Evolutionary conservation across 345 rosid species (phyloP), one percentile per base, ranked within the genome.

Genomic region (Euphorbia peplus): DNA sequence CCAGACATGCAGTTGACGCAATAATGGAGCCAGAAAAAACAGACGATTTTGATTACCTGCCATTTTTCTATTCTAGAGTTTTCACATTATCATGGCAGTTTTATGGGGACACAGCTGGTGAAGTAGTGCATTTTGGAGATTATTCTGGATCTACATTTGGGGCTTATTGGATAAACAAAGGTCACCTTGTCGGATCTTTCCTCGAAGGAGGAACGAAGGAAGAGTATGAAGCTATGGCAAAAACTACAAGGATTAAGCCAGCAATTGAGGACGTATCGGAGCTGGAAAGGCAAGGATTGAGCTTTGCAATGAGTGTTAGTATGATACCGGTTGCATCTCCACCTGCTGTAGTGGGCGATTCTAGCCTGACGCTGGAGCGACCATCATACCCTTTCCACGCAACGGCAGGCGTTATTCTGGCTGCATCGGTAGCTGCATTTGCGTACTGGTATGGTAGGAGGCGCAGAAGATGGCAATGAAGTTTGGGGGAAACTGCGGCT

Each of bases 151-250:
- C 60, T 26, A 80, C 86, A 4, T 79, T 95, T 60, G 99, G 98
- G 22, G 99, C 95, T 0, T 95, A 91, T 68, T 91, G 99, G 99
- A 74, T 91, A 35, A 90, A 68, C 76, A 86, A 87, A 60, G 96
- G 96, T 56, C 88, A 76, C 44, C 90, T 95, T 2, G 89, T 86
- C 25, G 99, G 99, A 7, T 85, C 97, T 8, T 95, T 95, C 83
- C 90, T 95, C 5, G 99, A 91, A 81, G 99, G 98, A 64, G 98
- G 99, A 51, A 83, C 83, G 18, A 88, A 90, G 79, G 93, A 91
- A 81, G 99, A 95, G 54, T 91, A 90, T 8, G 96, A 91, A 75
- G 93, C 88, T 3, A 76, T 90, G 72, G 92, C 98, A 6, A 83
- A 76, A 67, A 86, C 88, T n/a, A 87, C 99, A 1, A 71, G 77